Base-by-base conservation (phyloP, 2,329 filamentous ascomycete genomes). In the Plenodomus tracheiphilus region DNA sequence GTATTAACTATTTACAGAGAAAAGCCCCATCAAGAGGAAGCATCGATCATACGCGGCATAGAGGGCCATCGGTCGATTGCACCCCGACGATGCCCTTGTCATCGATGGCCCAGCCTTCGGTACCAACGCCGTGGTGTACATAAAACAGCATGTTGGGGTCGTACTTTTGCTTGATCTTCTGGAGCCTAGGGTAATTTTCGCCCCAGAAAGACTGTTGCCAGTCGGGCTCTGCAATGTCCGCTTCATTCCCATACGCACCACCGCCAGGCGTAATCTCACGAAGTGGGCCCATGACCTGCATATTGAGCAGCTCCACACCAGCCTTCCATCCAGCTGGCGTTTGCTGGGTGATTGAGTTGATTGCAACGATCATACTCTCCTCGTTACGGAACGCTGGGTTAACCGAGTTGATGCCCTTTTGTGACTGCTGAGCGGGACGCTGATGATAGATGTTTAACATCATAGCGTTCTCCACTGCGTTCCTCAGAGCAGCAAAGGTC, bases 201-300 rank as follows among this genome's bases (percentile, higher is more conserved):
- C 74, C 75, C 68, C 70, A 77, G 54, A 76, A 77, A 6, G 68
- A 59, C 17, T 65, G 20, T 47, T 75, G 69, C 58, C 71, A 76
- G 20, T 68, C 53, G 4, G 72, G 67, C 54, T 77, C 73, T n/a
- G 65, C 66, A 8, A 69, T 63, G 51, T 75, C 67, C 4, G 73
- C 73, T 51, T 74, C 70, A 40, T 75, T 75, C 16, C 68, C 43
- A 43, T 75, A 75, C 1, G 66, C 61, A 11, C 71, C 73, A 19
- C 65, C 60, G 21, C 44, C 46, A 0, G 62, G 64, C 2, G 62
- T 56, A 5, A 63, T 37, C 21, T 60, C 39, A 17, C 64, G 60
- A 2, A 68, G 52, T 21, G 64, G 64, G 6, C 41, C 53, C 46
- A 69, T 56, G 22, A 67, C 58, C 39, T 61, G 39, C 20, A 48